Percentiles rank a stretch among this genome's conserved stretches.
Evolutionary conservation across 305 asterid genomes (phyloP).

Genomic region (Fraxinus floribunda): DNA sequence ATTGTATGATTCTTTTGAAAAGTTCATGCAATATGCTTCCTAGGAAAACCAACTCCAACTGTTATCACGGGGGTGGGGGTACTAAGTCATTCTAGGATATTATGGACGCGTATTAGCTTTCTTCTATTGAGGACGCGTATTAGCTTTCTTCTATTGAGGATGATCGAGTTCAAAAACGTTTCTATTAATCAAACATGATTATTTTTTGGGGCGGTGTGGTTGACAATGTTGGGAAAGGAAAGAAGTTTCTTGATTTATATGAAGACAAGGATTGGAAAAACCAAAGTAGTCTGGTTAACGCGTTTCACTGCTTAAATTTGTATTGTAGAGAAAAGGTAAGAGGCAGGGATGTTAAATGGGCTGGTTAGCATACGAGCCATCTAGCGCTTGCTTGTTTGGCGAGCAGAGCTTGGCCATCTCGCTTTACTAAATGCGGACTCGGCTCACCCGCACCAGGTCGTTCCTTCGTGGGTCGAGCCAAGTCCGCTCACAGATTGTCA

Average conservation of each 20-base stretch:
- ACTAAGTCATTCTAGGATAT: neutral
- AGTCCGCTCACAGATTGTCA: neutral
- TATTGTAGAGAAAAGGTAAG: no score
- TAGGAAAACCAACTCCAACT: neutral
- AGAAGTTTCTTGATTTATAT: slow-evolving; percentile 19
- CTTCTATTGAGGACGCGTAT: slow-evolving; percentile 15
- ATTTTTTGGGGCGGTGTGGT: neutral
- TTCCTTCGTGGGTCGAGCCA: neutral
- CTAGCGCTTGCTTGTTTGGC: no score
- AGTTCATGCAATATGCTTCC: neutral
- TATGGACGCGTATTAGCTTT: slow-evolving; percentile 21
- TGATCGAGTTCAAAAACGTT: neutral
- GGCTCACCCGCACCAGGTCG: neutral
- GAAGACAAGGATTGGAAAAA: neutral
- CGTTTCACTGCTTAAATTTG: no score
- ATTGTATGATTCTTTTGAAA: neutral
- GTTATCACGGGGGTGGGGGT: neutral
- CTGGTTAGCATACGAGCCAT: no score
- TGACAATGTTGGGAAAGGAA: neutral
- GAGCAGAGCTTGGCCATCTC: neutral
- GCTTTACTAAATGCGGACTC: no score
- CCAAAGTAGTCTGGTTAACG: no score
- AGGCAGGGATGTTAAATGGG: no score
- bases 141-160: neutral
- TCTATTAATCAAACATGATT: neutral